A percentile compares a stretch with the other conserved stretches of the same genome.
phyloP scores from a whole-genome alignment of 2,329 filamentous ascomycete genomes.

The Hawksworthiomyces lignivorus region DNA sequence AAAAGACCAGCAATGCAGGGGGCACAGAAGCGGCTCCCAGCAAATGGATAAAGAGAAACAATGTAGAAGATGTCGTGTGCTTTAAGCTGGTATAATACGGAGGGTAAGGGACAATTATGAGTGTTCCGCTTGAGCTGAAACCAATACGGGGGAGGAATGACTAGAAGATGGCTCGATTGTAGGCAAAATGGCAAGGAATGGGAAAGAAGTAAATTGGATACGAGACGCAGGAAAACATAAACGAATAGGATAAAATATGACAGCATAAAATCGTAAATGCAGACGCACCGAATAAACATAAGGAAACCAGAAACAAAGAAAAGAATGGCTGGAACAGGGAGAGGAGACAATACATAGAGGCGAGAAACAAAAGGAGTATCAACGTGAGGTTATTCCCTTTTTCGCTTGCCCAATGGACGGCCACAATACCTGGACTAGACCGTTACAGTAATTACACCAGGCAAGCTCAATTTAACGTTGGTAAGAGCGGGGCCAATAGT shows the following conservation, averaged over 20 bases:
- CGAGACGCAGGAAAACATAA: background rate
- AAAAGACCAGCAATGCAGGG: too few species aligned
- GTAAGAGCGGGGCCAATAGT: conserved; percentile 8
- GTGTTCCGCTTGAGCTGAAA: conserved; percentile 10
- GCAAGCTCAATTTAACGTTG: too few species aligned
- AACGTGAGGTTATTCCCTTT: conserved; percentile 8
- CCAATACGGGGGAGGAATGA: conserved; percentile 2
- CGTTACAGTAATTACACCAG: conserved; percentile 1
- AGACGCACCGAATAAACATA: too few species aligned
- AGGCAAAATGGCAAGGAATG: background rate
- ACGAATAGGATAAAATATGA: too few species aligned
- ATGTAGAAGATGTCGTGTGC: background rate
- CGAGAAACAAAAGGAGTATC: background rate
- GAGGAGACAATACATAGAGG: too few species aligned
- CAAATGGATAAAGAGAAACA: background rate
- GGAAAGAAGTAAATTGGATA: background rate
- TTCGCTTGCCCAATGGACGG: conserved; percentile 7
- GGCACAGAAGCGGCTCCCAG: background rate
- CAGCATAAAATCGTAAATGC: too few species aligned
- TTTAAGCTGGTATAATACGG: too few species aligned
- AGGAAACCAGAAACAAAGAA: background rate
- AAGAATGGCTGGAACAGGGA: too few species aligned
- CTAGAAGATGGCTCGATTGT: background rate
- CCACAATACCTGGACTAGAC: too few species aligned
- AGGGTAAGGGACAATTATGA: background rate